Percentiles rank a stretch among this genome's conserved stretches.
These are phyloP conservation scores for Pythium grandisporangium DNA, from an alignment of 352 stramenopile species.

Conservation along the genomic window DNA sequence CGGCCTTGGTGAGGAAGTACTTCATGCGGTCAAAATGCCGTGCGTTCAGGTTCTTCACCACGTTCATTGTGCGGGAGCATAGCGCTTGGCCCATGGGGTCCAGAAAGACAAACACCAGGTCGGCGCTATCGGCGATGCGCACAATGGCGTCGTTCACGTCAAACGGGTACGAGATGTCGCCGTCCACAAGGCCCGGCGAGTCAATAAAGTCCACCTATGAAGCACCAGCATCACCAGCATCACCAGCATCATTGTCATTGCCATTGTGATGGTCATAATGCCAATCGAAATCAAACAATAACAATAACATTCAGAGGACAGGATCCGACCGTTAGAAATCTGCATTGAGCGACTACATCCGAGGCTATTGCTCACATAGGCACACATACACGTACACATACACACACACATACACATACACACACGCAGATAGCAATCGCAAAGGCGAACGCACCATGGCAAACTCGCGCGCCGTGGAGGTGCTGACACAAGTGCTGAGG, in stretches of 20 bases:
- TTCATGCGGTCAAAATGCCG: constrained; percentile 42
- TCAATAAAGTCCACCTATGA: constrained; percentile 59
- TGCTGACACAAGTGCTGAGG: constrained; percentile 44
- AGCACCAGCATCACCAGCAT: not conserved
- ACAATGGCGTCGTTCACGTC: constrained; percentile 56
- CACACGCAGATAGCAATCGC: not conserved
- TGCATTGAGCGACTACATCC: too few species aligned
- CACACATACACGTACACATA: too few species aligned
- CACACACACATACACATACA: not conserved
- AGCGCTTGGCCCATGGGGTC: constrained; percentile 56
- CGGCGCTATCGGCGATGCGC: constrained; percentile 31
- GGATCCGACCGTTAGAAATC: too few species aligned
- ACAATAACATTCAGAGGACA: too few species aligned
- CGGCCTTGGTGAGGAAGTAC: constrained; percentile 62
- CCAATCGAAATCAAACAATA: too few species aligned
- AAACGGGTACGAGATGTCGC: constrained; percentile 61
- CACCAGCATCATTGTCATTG: too few species aligned
- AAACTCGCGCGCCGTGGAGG: constrained; percentile 38
- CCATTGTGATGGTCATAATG: too few species aligned
- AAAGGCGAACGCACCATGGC: constrained; percentile 14
- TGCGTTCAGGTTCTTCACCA: constrained; percentile 49
- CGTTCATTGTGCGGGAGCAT: constrained; percentile 62
- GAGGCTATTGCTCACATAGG: too few species aligned
- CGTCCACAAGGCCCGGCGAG: constrained; percentile 56
- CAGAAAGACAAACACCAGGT: constrained; percentile 66